Percentiles rank a stretch among this genome's conserved stretches.
Conservation (phyloP, 164 flowering plant genomes). For the Brasenia schreberi region DNA sequence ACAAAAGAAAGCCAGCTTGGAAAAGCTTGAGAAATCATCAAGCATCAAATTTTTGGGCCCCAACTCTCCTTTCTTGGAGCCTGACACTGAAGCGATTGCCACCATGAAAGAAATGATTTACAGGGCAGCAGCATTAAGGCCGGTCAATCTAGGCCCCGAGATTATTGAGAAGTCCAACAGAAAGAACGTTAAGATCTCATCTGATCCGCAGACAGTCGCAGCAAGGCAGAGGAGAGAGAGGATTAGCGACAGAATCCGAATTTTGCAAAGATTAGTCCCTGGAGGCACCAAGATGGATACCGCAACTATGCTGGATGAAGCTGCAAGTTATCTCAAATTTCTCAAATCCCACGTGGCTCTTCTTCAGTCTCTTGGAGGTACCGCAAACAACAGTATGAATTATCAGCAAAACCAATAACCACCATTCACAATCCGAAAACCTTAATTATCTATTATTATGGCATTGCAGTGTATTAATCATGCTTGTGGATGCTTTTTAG, state of each 20-base stretch:
- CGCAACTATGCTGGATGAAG: conserved; percentile 98
- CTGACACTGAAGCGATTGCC: conserved; percentile 74
- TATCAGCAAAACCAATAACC: conserved; percentile 10
- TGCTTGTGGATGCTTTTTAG: conserved; percentile 16
- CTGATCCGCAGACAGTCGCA: conserved; percentile 91
- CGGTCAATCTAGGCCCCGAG: conserved; percentile 58
- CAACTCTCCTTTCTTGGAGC: conserved; percentile 29
- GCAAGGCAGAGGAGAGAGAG: conserved; percentile 93
- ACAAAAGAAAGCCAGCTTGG: conserved; percentile 34
- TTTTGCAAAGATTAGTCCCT: conserved; percentile 79
- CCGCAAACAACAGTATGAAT: conserved; percentile 16
- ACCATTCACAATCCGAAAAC: conserved; percentile 27
- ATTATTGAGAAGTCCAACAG: conserved; percentile 71
- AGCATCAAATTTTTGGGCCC: conserved; percentile 61
- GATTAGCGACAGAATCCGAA: conserved; percentile 84
- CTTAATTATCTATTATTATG: neutral
- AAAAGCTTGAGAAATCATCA: conserved; percentile 32
- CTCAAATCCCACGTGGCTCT: conserved; percentile 70
- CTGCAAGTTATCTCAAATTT: conserved; percentile 90
- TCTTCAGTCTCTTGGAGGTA: conserved; percentile 47
- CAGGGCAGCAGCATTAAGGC: conserved; percentile 80
- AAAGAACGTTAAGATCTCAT: conserved; percentile 82
- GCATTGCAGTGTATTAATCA: conserved; percentile 29
- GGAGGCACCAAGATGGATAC: conserved; percentile 98
- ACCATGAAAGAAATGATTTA: conserved; percentile 94